Base-by-base conservation (phyloP, 2,329 filamentous ascomycete species). In the Aspergillus aculeatus region DNA sequence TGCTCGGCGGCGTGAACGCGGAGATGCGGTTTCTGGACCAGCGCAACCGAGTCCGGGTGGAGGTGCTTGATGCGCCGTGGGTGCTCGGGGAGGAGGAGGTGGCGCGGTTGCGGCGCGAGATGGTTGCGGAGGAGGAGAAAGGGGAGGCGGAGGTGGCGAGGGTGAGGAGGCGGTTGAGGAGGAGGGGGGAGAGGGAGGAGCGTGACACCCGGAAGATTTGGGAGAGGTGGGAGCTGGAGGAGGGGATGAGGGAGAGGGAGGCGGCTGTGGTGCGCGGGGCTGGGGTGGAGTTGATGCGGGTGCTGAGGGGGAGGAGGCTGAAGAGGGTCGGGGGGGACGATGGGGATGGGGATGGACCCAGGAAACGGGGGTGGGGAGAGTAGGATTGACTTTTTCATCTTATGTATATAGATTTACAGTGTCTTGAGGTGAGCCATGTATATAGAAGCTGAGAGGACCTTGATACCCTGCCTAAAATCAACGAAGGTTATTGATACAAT, bases 11-110 rank as follows among this genome's bases (percentile, higher is more conserved):
- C 47, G 87, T 84, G 14, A 78, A 79, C 47, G 80, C 83, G 29
- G 86, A 88, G 67, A 79, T 81, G 52, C 69, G 70, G 7, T 83
- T 83, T 32, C 83, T 86, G 79, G 74, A 77, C 1, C 80, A 83
- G 62, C 77, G 80, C 19, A 77, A 80, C 4, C 70, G 76, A 29
- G 85, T 82, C 67, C 77, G 82, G 49, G 68, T 77, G 10, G 73
- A 80, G 12, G 77, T 85, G 1, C 75, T 88, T 23, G 75, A 74
- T 3, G 73, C 72, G 55, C 83, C 84, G 2, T 88, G 86, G 86
- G 66, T 75, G 3, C 62, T 89, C 49, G 74, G 69, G 0, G 68
- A 73, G 0, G 70, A 73, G 29, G 77, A 85, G 62, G 71, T 80
- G 49, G 75, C 73, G 57, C 69, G 66, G 51, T 73, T 86, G 31